Conservation (phyloP, 805 yeast species). For the Candida krabiensis region DNA sequence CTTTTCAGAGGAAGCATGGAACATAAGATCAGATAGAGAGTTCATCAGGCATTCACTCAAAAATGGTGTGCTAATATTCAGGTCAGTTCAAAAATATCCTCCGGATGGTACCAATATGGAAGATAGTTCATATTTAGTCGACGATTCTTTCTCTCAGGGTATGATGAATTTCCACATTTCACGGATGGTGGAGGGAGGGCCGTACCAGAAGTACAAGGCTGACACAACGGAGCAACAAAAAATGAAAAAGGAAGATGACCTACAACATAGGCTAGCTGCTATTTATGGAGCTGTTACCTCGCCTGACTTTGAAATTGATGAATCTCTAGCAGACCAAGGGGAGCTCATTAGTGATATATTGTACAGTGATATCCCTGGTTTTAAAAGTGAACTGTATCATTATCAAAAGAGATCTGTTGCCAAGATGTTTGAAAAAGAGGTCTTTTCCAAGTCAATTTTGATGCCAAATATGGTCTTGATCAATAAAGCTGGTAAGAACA, state of each 20-base stretch:
- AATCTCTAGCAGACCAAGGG: conserved; percentile 21
- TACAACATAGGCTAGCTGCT: conserved; percentile 26
- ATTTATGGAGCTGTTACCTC: conserved; percentile 39
- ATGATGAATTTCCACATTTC: conserved; percentile 32
- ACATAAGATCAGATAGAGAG: conserved; percentile 9
- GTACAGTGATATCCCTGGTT: conserved; percentile 41
- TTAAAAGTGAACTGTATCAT: conserved; percentile 50
- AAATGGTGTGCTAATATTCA: conserved; percentile 12
- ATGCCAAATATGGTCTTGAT: conserved; percentile 23
- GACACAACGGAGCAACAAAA: conserved; percentile 8
- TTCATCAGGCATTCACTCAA: conserved; percentile 7
- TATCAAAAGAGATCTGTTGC: conserved; percentile 63
- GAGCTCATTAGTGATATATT: conserved; percentile 24
- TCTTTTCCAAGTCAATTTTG: conserved; percentile 24
- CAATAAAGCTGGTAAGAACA: background rate
- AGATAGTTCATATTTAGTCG: conserved; percentile 5
- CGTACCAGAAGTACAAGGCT: conserved; percentile 10
- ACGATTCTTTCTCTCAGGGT: conserved; percentile 1
- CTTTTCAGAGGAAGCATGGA: conserved; percentile 41
- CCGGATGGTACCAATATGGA: background rate
- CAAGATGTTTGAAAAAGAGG: conserved; percentile 58
- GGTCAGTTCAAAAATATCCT: too few relatives aligned
- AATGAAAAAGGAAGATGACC: conserved; percentile 13
- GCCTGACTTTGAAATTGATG: conserved; percentile 24
- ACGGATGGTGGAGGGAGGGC: conserved; percentile 33